Evolutionary conservation across 345 rosid genomes (phyloP).

Genomic region (Salix purpurea): DNA sequence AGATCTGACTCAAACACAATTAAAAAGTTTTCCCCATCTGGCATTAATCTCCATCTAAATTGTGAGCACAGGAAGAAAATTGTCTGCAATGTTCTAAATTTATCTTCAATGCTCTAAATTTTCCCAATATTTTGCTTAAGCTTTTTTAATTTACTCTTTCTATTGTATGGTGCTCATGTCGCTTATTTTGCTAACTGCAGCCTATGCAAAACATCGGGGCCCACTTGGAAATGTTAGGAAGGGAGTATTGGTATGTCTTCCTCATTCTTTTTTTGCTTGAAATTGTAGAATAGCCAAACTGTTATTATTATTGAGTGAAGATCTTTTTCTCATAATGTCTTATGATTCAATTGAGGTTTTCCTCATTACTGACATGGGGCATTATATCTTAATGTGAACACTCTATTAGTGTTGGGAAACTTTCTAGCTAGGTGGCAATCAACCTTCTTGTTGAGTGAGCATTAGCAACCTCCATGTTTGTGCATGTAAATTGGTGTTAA

Average conservation of each 20-base stretch:
- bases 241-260: slow-evolving; percentile 80
- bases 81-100: not conserved
- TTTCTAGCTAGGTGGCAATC: no score
- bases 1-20: not conserved
- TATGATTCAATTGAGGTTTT: not conserved
- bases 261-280: not conserved
- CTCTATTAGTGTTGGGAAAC: not conserved
- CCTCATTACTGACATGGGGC: not conserved
- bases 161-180: not conserved
- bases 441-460: no score
- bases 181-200: slow-evolving; percentile 41
- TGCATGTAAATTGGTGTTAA: no score
- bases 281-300: not conserved
- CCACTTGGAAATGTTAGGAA: slow-evolving; percentile 93
- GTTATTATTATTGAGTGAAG: not conserved
- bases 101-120: not conserved
- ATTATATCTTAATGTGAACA: not conserved
- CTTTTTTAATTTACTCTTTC: not conserved
- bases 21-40: not conserved
- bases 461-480: no score
- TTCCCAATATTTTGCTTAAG: not conserved
- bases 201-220: slow-evolving; percentile 77
- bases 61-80: not conserved
- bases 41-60: not conserved
- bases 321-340: not conserved